These are phyloP conservation scores for Teunomyces atbi DNA, from an alignment of 805 yeast species.

Conservation along the genomic window DNA sequence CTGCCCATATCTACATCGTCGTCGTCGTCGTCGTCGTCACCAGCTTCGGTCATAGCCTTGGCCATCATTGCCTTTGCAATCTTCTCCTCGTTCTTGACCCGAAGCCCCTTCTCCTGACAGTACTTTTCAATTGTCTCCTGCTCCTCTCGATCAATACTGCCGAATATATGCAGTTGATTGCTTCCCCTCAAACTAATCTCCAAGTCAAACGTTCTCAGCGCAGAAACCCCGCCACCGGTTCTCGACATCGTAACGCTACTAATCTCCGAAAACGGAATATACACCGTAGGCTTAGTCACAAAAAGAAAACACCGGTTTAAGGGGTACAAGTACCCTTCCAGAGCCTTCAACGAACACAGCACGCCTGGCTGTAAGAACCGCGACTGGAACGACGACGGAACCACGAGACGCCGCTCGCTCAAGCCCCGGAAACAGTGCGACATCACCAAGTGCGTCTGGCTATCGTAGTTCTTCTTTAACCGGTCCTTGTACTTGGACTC, in stretches of 20 bases:
- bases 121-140: conserved; percentile 75
- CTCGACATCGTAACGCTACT: conserved; percentile 79
- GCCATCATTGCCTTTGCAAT: conserved; percentile 81
- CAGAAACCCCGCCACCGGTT: conserved; percentile 71
- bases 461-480: conserved; percentile 73
- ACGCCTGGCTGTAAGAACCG: conserved; percentile 81
- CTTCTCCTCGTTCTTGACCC: conserved; percentile 84
- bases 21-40: conserved; percentile 49
- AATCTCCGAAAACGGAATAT: conserved; percentile 83
- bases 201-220: conserved; percentile 90
- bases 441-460: conserved; percentile 81
- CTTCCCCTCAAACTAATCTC: conserved; percentile 70
- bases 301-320: conserved; percentile 87
- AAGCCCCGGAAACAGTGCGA: conserved; percentile 87
- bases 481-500: conserved; percentile 72
- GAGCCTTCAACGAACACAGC: conserved; percentile 89
- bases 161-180: conserved; percentile 71
- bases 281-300: conserved; percentile 90
- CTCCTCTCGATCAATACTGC: conserved; percentile 87
- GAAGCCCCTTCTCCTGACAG: conserved; percentile 72
- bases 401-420: conserved; percentile 78
- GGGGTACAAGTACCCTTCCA: conserved; percentile 92
- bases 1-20: conserved; percentile 59
- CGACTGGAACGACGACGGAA: conserved; percentile 80
- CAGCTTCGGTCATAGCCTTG: conserved; percentile 66